These are phyloP conservation scores for Boletus coccyginus DNA, from an alignment of 768 basidiomycete genomes.

Conservation along the genomic window DNA sequence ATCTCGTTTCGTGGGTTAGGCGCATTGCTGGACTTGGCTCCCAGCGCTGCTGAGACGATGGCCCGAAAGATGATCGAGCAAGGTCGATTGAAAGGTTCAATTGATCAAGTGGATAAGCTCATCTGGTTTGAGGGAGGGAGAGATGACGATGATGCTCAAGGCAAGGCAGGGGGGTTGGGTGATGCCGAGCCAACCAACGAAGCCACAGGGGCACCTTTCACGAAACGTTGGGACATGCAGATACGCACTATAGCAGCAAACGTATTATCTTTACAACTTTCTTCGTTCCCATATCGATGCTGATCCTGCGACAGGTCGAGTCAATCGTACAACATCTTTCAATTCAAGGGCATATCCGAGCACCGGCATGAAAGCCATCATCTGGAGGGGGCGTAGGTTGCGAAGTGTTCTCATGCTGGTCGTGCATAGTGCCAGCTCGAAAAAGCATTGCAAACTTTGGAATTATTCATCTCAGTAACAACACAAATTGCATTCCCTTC, in stretches of 20 bases:
- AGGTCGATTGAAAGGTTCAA: constrained; percentile 85
- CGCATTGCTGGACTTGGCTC: constrained; percentile 81
- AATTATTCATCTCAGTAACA: too few relatives aligned
- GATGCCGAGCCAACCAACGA: constrained; percentile 83
- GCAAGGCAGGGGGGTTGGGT: constrained; percentile 90
- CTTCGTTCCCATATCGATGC: neutral
- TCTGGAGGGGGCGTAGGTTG: too few relatives aligned
- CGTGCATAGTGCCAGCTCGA: constrained; percentile 1
- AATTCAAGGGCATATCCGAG: constrained; percentile 62
- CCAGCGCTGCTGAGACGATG: constrained; percentile 95
- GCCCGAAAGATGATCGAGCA: constrained; percentile 99
- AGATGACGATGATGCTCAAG: constrained; percentile 91
- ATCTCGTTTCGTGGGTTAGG: constrained; percentile 96
- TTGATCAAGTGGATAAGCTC: constrained; percentile 93
- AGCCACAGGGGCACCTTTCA: constrained; percentile 86
- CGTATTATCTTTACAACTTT: constrained; percentile 41
- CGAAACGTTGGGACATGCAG: constrained; percentile 94
- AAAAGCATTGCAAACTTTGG: too few relatives aligned
- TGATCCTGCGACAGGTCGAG: constrained; percentile 57
- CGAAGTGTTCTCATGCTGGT: neutral
- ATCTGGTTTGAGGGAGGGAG: constrained; percentile 88
- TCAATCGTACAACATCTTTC: constrained; percentile 81
- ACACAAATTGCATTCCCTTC: too few relatives aligned
- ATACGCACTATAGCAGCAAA: constrained; percentile 87
- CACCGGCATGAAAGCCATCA: constrained; percentile 18